Evolutionary conservation across 371 early-diverging fungal species (phyloP), one percentile per base, ranked within the genome.

Genomic region (Mucor ambiguus): DNA sequence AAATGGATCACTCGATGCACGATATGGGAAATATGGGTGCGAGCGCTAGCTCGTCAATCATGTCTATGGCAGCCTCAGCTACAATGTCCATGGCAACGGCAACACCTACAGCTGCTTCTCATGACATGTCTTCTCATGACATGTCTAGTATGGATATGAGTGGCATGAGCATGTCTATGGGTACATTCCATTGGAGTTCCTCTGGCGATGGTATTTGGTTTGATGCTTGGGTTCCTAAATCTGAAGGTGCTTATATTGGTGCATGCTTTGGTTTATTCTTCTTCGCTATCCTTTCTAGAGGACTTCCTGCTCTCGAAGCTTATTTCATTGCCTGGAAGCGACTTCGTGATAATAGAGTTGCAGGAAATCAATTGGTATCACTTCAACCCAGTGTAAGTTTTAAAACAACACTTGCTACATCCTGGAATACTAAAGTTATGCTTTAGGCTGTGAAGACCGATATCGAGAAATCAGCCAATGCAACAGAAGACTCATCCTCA

Each of bases 401-500:
- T 26, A 8, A 26, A 4, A 24, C 24, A 52, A 14, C 9, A 28
- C 52, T 41, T 14, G 28, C 11, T 28, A 52, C 0, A 28, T 52
- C 7, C 28, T 28, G 4, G 11, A 26, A 14, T 10, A 56, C 14
- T 54, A 26, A 56, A 4, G 7, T 32, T 30, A 3, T 9, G 2
- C 2, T 32, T 0, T 61, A 70, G 70, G 58, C 33, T 30, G 52
- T 38, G 20, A 62, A 44, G 46, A 48, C 35, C 43, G 71, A 67
- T 52, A 41, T 63, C 94, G 97, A 57, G 76, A 84, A 70, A 81
- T 95, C 80, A 97, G 97, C 67, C 96, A 59, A 98, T 74, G 96
- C n/a, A 22, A 97, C 33, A 92, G 95, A 59, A 98, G 99, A 85
- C 96, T 97, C 84, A 94, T 96, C 80, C 91, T 97, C 76, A 90